Evolutionary conservation across 2,329 filamentous ascomycete species (phyloP).

Genomic region (Microsporum canis): DNA sequence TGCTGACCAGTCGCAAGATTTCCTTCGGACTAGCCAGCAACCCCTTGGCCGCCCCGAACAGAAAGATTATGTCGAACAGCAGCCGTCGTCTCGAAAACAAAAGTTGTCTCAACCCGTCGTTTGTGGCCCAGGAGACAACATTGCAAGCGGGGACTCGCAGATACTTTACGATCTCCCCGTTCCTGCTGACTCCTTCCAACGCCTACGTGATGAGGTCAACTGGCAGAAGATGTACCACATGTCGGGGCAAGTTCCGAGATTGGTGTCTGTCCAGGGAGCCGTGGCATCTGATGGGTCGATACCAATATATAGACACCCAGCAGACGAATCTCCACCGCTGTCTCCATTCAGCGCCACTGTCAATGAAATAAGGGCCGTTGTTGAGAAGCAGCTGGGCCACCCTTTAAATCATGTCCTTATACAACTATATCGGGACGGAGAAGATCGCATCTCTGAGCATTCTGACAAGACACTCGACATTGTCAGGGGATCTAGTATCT

Average conservation of each 20-base stretch:
- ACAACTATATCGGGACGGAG: conserved; percentile 79
- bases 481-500: conserved; percentile 65
- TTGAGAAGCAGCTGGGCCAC: conserved; percentile 65
- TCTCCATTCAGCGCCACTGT: conserved; percentile 66
- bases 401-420: conserved; percentile 83
- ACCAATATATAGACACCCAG: conserved; percentile 89
- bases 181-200: conserved; percentile 50
- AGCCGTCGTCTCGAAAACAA: conserved; percentile 9
- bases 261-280: conserved; percentile 78
- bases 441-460: conserved; percentile 90
- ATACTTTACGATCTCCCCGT: conserved; percentile 62
- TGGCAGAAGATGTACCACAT: conserved; percentile 93
- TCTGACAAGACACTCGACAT: conserved; percentile 96
- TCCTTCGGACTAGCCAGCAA: not conserved
- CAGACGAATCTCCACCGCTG: conserved; percentile 73
- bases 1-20: not conserved
- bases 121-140: conserved; percentile 41
- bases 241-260: conserved; percentile 77
- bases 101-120: conserved; percentile 19
- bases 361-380: conserved; percentile 51
- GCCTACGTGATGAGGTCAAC: conserved; percentile 59
- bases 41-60: not conserved
- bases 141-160: conserved; percentile 72
- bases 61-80: not conserved
- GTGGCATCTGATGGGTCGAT: conserved; percentile 55